Evolutionary conservation across 345 rosid genomes (phyloP).

Genomic region (Isatis tinctoria): DNA sequence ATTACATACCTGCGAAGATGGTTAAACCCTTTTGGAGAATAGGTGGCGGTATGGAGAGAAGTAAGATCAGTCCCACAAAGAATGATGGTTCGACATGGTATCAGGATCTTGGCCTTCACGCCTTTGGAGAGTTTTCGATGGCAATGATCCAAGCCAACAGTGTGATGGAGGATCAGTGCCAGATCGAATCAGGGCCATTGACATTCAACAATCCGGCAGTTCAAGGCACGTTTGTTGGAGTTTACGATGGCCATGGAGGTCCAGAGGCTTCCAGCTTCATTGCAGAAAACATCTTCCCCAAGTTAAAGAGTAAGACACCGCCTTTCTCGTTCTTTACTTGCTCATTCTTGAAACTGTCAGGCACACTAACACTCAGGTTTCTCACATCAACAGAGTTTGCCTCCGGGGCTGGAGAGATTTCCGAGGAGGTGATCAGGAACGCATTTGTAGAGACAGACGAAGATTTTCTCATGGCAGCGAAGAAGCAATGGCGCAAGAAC

Average conservation of each 20-base stretch:
- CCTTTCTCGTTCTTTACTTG: not conserved
- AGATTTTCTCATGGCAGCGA: slow-evolving; percentile 52
- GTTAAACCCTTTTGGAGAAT: slow-evolving; percentile 63
- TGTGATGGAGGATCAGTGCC: slow-evolving; percentile 76
- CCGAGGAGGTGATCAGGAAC: slow-evolving; percentile 49
- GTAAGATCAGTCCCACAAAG: slow-evolving; percentile 32
- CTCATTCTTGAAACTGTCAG: not conserved
- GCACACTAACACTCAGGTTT: slow-evolving; percentile 8
- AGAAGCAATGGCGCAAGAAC: slow-evolving; percentile 54
- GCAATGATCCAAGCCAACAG: slow-evolving; percentile 78
- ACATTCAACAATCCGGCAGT: slow-evolving; percentile 38
- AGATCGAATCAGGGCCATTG: slow-evolving; percentile 79
- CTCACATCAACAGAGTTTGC: slow-evolving; percentile 43
- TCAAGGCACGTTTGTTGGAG: slow-evolving; percentile 65
- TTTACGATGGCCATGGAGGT: slow-evolving; percentile 92
- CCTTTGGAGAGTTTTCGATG: slow-evolving; percentile 73
- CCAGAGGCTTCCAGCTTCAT: slow-evolving; percentile 66
- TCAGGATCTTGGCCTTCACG: slow-evolving; percentile 60
- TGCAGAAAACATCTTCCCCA: slow-evolving; percentile 49
- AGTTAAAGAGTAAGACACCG: slow-evolving; percentile 53
- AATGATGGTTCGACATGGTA: slow-evolving; percentile 66
- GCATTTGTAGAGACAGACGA: slow-evolving; percentile 61
- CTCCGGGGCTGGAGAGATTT: slow-evolving; percentile 42
- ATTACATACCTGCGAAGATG: slow-evolving; percentile 37
- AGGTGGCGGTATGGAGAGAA: slow-evolving; percentile 34